Base-by-base conservation (phyloP, 805 yeast species). In the Metschnikowia kunwiensis region DNA sequence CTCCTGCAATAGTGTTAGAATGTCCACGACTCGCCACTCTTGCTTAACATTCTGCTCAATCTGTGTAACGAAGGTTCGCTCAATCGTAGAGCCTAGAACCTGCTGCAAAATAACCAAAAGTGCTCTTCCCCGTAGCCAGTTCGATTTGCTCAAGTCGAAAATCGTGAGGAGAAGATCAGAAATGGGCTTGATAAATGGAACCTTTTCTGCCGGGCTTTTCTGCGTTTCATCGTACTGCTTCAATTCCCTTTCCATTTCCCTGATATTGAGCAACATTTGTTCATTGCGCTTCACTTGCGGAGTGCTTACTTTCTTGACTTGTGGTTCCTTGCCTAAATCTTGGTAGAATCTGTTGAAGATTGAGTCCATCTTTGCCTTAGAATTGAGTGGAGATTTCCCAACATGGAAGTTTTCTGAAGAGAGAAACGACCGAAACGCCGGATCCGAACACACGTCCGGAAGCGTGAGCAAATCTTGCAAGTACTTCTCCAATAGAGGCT, bases 111-210 rank as follows among this genome's bases (percentile, higher is more conserved):
- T 77, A 5, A 87, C 78, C 24, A 88, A 71, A 7, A 87, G 68
- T 0, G 96, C 96, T 28, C 88, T 68, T 0, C 96, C 97, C 35
- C 95, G 65, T 1, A 89, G 59, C 95, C 96, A 86, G 30, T 78
- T 77, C 30, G 77, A 78, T 12, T 65, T 69, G 36, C 77, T 75
- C 15, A 86, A 58, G 20, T 84, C 78, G 58, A 89, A 89, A 1
- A 87, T 52, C 0, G 82, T 67, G 13, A 86, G 72, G 34, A 88
- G 71, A 8, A 86, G 54, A 44, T 87, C 95, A 46, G 91, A 81
- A 3, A 89, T 79, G 0, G 96, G 94, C 51, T 80, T 82, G 10
- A 87, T 82, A 58, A 86, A 86, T 0, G 83, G 69, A 18, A 55
- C 61, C 24, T 43, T 51, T 5, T 39, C 38, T 4, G 32, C 55